A percentile compares a stretch with the other conserved stretches of the same genome.
phyloP scores from a whole-genome alignment of 2,329 filamentous ascomycete species.

The Triangularia verruculosa region DNA sequence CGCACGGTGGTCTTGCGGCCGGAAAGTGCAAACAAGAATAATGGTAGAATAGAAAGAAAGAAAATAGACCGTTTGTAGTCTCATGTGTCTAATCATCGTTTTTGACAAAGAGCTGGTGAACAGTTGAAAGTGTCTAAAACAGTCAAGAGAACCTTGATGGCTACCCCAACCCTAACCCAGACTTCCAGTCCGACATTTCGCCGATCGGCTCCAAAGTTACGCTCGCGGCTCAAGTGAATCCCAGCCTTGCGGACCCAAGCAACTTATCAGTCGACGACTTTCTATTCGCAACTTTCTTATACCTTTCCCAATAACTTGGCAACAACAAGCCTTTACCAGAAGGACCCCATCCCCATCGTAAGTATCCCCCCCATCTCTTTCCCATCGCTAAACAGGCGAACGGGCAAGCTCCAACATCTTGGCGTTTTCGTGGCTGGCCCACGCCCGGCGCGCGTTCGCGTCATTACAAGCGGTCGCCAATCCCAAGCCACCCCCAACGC shows the following conservation, averaged over 20 bases:
- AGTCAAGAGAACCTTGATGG: not conserved
- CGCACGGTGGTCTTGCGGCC: not conserved
- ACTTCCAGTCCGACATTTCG: not conserved
- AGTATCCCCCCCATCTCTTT: no score
- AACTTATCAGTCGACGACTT: not conserved
- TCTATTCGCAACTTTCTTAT: not conserved
- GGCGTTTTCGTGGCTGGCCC: not conserved
- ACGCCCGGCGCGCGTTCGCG: not conserved
- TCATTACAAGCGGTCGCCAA: no score
- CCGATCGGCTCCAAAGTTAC: not conserved
- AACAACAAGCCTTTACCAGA: not conserved
- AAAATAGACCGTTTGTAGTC: not conserved
- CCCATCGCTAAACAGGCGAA: not conserved
- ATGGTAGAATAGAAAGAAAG: not conserved
- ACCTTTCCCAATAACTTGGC: not conserved
- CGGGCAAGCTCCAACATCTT: not conserved
- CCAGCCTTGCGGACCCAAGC: not conserved
- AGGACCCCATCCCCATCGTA: not conserved
- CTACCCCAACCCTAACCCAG: not conserved
- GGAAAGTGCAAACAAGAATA: not conserved
- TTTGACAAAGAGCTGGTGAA: not conserved
- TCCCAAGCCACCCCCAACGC: not conserved
- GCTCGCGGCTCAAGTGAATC: no score
- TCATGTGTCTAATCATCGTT: not conserved
- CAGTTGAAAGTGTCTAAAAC: not conserved